Percentiles rank a stretch among this genome's conserved stretches.
phyloP scores from a whole-genome alignment of 768 basidiomycete species.

The Auricularia sp. region DNA sequence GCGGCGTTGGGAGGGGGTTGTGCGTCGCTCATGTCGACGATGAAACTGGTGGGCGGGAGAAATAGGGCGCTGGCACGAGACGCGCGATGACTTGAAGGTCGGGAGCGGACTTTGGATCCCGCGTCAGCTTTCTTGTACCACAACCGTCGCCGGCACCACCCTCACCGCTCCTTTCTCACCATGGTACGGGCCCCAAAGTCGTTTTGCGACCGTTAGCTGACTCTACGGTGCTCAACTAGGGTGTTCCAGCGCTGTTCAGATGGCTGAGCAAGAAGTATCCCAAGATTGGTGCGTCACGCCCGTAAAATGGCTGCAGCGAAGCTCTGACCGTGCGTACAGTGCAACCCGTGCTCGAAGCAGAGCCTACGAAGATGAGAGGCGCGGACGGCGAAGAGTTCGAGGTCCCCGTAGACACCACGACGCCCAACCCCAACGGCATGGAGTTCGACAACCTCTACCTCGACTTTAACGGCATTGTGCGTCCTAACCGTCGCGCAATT shows the following conservation, averaged over 20 bases:
- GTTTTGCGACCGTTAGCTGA: neutral
- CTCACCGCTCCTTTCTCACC: neutral
- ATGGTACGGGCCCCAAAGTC: neutral
- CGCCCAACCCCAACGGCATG: slow-evolving; percentile 85
- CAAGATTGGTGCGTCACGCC: slow-evolving; percentile 65
- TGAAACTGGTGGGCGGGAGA: slow-evolving; percentile 7
- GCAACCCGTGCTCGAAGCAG: slow-evolving; percentile 74
- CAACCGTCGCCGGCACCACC: neutral
- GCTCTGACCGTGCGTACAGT: slow-evolving; percentile 32
- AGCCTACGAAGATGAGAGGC: slow-evolving; percentile 51
- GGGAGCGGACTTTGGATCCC: neutral
- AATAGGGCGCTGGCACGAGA: slow-evolving; percentile 9
- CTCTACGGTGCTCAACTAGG: slow-evolving; percentile 34
- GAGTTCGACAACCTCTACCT: slow-evolving; percentile 97
- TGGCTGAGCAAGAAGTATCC: slow-evolving; percentile 99
- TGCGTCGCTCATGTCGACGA: neutral
- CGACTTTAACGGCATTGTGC: slow-evolving; percentile 98
- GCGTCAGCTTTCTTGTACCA: neutral
- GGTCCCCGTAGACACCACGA: slow-evolving; percentile 69
- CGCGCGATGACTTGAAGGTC: slow-evolving; percentile 10
- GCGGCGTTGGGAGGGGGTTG: slow-evolving; percentile 14
- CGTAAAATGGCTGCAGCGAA: neutral
- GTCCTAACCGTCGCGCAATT: slow-evolving; percentile 19
- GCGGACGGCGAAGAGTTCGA: slow-evolving; percentile 52
- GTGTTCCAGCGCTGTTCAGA: slow-evolving; percentile 95